Evolutionary conservation across 2,329 filamentous ascomycete species (phyloP), one percentile per base, ranked within the genome.

Genomic region (Periconia sp.): DNA sequence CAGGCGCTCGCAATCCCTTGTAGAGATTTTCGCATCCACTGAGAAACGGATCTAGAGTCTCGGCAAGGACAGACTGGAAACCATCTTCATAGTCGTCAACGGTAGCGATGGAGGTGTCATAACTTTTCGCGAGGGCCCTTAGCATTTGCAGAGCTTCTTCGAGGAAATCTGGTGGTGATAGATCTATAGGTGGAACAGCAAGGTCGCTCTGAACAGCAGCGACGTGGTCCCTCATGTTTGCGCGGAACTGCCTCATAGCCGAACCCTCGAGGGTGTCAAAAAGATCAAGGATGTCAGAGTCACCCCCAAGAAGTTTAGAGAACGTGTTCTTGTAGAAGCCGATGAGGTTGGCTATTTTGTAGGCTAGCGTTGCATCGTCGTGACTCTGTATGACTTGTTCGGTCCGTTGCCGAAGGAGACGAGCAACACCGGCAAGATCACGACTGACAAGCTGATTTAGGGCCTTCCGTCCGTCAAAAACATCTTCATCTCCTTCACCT

Each of bases 371-470:
- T 0, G 87, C 87, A 46, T 97, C 92, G 57, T 96, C 92, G 65
- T 96, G 92, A 48, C 88, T 88, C 59, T 95, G 91, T 12, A 97
- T 87, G 15, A 95, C 88, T 59, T 97, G 88, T 68, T 96, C 92
- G 38, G 95, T 84, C 22, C 92, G 82, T 67, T 96, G 92, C 18
- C 88, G 85, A n/a, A 97, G 72, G n/a, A 92, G 83, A 16, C 89
- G 83, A 25, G 87, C 84, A 4, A 92, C 91, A 1, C 89, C 89
- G 2, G 84, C 83, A 33, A 97, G 78, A 60, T 95, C 88, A 25
- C 90, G 85, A 61, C 92, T 92, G 18, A 97, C 89, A 3, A 99
- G 79, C 49, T 94, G 85, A 52, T 89, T 88, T 15, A 97, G 76
- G 1, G 92, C 89, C 65, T 87, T 88, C 21, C 85, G 78, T 1